phyloP scores from a whole-genome alignment of 2,329 filamentous ascomycete species.

The Penicillium digitatum region DNA sequence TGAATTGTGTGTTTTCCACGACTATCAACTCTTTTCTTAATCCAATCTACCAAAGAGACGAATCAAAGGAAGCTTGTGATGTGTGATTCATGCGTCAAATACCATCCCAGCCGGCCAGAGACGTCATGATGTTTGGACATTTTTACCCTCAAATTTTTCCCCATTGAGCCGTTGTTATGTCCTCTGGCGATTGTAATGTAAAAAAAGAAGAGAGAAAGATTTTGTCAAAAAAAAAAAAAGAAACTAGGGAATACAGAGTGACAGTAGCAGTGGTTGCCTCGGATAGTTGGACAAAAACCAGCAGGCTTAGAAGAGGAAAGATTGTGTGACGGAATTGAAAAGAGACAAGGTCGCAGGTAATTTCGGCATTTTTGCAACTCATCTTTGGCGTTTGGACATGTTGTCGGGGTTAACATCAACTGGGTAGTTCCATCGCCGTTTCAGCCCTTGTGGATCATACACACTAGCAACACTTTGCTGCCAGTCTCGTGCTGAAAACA shows the following conservation, averaged over 20 bases:
- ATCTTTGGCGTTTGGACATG: conserved; percentile 33
- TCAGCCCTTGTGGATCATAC: conserved; percentile 45
- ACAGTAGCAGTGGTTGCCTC: not conserved
- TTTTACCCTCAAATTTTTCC: not conserved
- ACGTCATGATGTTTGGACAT: not conserved
- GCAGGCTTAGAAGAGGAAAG: not conserved
- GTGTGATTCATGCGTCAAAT: conserved; percentile 2
- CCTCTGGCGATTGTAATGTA: not conserved
- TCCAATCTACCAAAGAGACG: not conserved
- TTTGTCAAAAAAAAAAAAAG: not conserved
- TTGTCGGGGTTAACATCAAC: conserved; percentile 31
- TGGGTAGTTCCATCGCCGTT: conserved; percentile 44
- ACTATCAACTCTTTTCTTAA: not conserved
- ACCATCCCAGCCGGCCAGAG: not conserved
- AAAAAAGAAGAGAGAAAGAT: not conserved
- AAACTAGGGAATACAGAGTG: not conserved
- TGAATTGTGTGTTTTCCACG: not conserved
- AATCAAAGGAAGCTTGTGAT: not conserved
- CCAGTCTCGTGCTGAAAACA: conserved; percentile 47
- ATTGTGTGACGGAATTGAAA: not conserved
- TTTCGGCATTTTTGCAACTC: not conserved
- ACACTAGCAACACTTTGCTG: conserved; percentile 49
- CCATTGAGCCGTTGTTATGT: not conserved
- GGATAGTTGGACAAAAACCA: not conserved
- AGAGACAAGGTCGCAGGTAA: not conserved